Percentiles rank a stretch among this genome's conserved stretches.
phyloP scores from a whole-genome alignment of 495 filamentous ascomycete genomes.

The Amniculicola lignicola region DNA sequence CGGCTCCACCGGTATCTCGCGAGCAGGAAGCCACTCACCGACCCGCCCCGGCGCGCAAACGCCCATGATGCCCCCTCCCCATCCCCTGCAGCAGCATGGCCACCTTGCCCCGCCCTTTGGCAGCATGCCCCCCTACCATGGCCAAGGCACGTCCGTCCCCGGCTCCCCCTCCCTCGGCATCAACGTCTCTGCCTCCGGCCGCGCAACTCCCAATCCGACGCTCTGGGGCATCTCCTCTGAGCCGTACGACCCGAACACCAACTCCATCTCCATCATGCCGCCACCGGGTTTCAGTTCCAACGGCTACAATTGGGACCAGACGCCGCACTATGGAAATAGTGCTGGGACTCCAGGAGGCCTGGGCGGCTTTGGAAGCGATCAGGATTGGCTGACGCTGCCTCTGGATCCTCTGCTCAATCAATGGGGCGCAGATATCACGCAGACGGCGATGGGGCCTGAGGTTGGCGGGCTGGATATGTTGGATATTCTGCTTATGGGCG shows the following conservation, averaged over 20 bases:
- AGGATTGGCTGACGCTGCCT: slow-evolving; percentile 50
- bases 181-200: slow-evolving; percentile 13
- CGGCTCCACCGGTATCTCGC: slow-evolving; percentile 28
- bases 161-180: slow-evolving; percentile 16
- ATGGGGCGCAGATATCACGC: slow-evolving; percentile 38
- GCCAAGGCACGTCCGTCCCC: slow-evolving; percentile 3
- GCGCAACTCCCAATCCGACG: slow-evolving; percentile 33
- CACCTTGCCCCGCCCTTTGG: slow-evolving; percentile 11
- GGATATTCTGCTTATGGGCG: slow-evolving; percentile 38
- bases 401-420: slow-evolving; percentile 46
- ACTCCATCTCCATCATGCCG: slow-evolving; percentile 48
- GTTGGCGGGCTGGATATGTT: slow-evolving; percentile 43
- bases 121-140: not conserved
- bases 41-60: slow-evolving; percentile 14
- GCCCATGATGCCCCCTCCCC: slow-evolving; percentile 32
- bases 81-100: not conserved
- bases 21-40: slow-evolving; percentile 22
- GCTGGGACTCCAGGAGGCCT: too few species aligned
- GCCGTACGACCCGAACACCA: slow-evolving; percentile 43
- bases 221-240: slow-evolving; percentile 44
- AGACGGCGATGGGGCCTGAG: slow-evolving; percentile 44
- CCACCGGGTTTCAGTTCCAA: slow-evolving; percentile 41
- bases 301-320: slow-evolving; percentile 14
- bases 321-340: slow-evolving; percentile 5
- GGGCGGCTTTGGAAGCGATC: not conserved